Evolutionary conservation across 768 basidiomycete genomes (phyloP), one percentile per base, ranked within the genome.

Genomic region (Xanthoconium stramineum): DNA sequence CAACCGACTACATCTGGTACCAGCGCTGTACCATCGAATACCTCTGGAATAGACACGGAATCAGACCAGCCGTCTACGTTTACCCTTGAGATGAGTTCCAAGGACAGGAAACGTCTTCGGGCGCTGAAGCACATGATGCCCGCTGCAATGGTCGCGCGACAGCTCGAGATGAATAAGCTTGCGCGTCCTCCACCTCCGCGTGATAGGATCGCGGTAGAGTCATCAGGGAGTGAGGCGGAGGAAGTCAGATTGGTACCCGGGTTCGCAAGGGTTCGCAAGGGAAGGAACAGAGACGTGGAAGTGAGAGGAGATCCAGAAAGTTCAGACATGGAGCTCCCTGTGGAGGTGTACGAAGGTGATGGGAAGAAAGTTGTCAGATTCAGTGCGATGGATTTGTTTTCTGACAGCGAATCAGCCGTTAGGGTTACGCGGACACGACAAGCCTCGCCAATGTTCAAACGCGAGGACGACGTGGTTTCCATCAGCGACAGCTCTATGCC

Each of bases 251-350:
- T 82, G 29, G 74, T 74, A 19, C 84, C 84, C 1, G 84, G 86
- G 4, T 75, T 81, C 59, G 78, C 82, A 24, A 75, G 78, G 24
- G 69, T 72, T 47, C 75, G 78, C 44, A 71, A 67, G 43, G 64
- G 73, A 20, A 67, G 68, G 29, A 66, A 73, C 8, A 71, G 60
- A 49, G 67, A 73, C 50, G 55, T 68, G 33, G 77, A 80, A 7
- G 76, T 88, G 50, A 80, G 72, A 58, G 87, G 86, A 8, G 88
- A 88, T 59, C 68, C 83, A 1, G 86, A 88, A 64, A 86, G 84
- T 69, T 80, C 80, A 24, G 79, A 81, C 35, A 65, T 71, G 29
- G 72, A 70, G 28, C 53, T 1, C 29, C 52, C 57, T 24, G 9
- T 11, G 12, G 45, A 50, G 10, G 29, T 7, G 5, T 39, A 44